A percentile compares a stretch with the other conserved stretches of the same genome.
These are phyloP conservation scores for Perilla frutescens DNA, from an alignment of 257 asterid genomes.

Conservation along the genomic window DNA sequence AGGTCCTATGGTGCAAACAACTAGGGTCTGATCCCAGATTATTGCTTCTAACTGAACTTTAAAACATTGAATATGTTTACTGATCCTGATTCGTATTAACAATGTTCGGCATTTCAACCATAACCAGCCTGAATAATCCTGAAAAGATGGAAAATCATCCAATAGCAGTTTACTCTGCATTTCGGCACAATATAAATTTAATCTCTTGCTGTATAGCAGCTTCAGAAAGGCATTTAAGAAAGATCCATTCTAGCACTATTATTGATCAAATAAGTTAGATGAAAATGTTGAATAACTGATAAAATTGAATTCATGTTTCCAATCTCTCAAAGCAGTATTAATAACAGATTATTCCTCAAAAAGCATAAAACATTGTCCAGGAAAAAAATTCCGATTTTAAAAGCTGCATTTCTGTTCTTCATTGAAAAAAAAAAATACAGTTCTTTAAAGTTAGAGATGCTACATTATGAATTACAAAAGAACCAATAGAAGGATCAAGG, in stretches of 20 bases:
- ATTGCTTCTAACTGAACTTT: neutral
- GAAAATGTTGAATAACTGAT: neutral
- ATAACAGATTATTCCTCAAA: neutral
- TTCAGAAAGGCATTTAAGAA: neutral
- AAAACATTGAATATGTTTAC: too few relatives aligned
- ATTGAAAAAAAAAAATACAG: neutral
- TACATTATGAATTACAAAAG: slow-evolving; percentile 3
- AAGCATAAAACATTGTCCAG: neutral
- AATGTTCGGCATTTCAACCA: slow-evolving; percentile 16
- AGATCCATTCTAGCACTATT: neutral
- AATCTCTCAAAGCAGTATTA: neutral
- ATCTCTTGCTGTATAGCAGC: neutral
- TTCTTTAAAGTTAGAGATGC: neutral
- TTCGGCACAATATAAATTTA: neutral
- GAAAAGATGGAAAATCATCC: neutral
- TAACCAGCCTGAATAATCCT: neutral
- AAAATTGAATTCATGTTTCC: neutral
- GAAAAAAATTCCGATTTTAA: neutral
- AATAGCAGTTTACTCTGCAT: neutral
- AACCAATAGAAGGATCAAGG: neutral
- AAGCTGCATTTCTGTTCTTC: too few relatives aligned
- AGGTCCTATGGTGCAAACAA: neutral
- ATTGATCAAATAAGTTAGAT: neutral
- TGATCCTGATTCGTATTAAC: slow-evolving; percentile 10
- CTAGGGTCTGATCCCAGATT: neutral